These are phyloP conservation scores for Asparagopsis taxiformis DNA, from an alignment of 31 red algal species.

Conservation along the genomic window DNA sequence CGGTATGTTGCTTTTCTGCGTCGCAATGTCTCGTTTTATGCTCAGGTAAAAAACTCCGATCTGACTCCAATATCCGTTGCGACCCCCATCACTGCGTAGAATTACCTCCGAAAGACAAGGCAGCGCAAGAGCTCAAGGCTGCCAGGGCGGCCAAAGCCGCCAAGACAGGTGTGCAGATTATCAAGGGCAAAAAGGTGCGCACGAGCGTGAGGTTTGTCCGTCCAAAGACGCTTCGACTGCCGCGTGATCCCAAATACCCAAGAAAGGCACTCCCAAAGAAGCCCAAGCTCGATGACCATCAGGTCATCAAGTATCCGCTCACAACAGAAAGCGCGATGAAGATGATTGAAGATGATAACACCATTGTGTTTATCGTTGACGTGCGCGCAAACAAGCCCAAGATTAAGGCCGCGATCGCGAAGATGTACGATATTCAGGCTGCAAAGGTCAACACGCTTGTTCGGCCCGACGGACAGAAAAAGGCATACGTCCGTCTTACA, in stretches of 20 bases:
- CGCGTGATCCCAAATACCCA: conserved; percentile 90
- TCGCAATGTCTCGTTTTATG: too few relatives aligned
- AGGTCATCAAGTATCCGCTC: conserved; percentile 94
- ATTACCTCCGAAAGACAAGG: too few relatives aligned
- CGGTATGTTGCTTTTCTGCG: too few relatives aligned
- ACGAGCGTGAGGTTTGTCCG: conserved; percentile 78
- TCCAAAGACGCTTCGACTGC: conserved; percentile 81
- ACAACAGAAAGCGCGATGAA: conserved; percentile 99
- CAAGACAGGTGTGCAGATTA: conserved; percentile 59
- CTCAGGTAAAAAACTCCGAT: too few relatives aligned
- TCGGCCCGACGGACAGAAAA: conserved; percentile 96
- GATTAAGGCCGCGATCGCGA: conserved; percentile 84
- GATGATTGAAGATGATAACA: conserved; percentile 98
- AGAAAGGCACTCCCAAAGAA: conserved; percentile 75
- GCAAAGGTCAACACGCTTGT: conserved; percentile 98
- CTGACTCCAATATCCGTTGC: too few relatives aligned
- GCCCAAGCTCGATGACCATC: conserved; percentile 87
- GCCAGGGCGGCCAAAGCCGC: conserved; percentile 54
- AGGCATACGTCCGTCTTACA: conserved; percentile 94
- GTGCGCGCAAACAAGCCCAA: conserved; percentile 92
- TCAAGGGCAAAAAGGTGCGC: conserved; percentile 69
- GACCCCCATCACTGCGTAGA: too few relatives aligned
- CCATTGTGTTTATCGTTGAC: conserved; percentile 98
- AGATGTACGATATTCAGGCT: conserved; percentile 95
- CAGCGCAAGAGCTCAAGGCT: too few relatives aligned